Evolutionary conservation across 2,329 filamentous ascomycete genomes (phyloP).

Genomic region (Neocucurbitaria cava): DNA sequence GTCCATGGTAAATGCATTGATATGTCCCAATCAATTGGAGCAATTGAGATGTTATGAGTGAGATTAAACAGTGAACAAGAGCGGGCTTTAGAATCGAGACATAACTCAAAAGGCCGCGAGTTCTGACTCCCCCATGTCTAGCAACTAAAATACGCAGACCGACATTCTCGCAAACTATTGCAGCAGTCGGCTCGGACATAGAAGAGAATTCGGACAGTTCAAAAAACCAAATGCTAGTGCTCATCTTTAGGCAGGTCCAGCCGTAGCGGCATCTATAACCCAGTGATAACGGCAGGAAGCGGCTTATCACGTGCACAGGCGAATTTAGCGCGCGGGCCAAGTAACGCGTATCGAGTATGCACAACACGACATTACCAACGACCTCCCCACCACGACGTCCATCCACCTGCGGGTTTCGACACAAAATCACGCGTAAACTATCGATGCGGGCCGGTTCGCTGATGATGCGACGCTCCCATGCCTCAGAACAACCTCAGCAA

Average conservation of each 20-base stretch:
- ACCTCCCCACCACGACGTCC: constrained; percentile 31
- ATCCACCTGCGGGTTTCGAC: constrained; percentile 11
- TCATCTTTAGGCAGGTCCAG: neutral
- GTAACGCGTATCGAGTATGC: constrained; percentile 22
- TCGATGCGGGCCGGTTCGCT: constrained; percentile 23
- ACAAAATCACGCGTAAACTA: constrained; percentile 30
- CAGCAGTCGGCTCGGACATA: neutral
- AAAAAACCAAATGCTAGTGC: neutral
- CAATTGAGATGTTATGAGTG: neutral
- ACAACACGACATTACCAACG: constrained; percentile 27
- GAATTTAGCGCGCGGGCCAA: constrained; percentile 23
- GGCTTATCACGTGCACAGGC: constrained; percentile 35
- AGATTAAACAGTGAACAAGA: neutral
- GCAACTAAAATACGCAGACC: neutral
- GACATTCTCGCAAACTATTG: neutral
- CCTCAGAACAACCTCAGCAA: constrained; percentile 57
- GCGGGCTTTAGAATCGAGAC: neutral
- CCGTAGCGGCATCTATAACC: constrained; percentile 2
- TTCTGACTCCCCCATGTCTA: neutral
- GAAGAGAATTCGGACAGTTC: neutral
- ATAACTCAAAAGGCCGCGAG: neutral
- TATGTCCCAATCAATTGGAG: neutral
- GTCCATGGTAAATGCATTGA: constrained; percentile 12
- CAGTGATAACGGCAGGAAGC: neutral
- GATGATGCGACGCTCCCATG: constrained; percentile 50